Base-by-base conservation (phyloP, 75 land plant genomes). In the Cryptomeria japonica region DNA sequence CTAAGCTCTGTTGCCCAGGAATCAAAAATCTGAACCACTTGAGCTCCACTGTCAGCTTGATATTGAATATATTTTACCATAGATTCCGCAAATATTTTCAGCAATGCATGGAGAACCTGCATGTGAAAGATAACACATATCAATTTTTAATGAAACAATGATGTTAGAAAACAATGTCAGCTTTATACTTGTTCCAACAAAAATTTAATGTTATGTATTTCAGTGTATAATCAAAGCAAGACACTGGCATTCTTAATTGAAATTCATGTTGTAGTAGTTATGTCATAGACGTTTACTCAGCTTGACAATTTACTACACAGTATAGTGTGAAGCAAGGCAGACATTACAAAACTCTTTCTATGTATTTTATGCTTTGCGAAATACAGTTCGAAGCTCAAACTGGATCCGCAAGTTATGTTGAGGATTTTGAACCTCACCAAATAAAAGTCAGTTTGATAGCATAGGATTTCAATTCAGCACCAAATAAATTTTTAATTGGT, bases 1-100 rank as follows among this genome's bases (percentile, higher is more conserved):
- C 97, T 96, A 22, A 98, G 93, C 47, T 97, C 97, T 83, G 99
- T 96, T 16, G 99, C 99, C 99, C 99, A 98, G 22, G 99, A 98
- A 86, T 98, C 99, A 86, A 98, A 98, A 41, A 98, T 97, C 87
- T 98, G 99, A 38, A 98, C 99, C 28, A 94, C 98, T 90, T 98
- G 99, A 25, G 99, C 99, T 49, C 99, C 99, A 47, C 87, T 87
- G 87, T 98, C 99, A 14, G 99, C 99, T 92, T 98, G 99, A 87
- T 98, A 98, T 58, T 93, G 92, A 56, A 98, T 92, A 88, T 98
- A 98, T 51, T 86, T 94, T 31, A 94, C 93, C 91, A 98, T 94
- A 4, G 99, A 98, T 85, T 87, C 92, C 31, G 99, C 87, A 82
- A 98, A 95, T 83, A 96, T 95, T 86, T 93, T 93, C 31, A 98